Percentiles rank a stretch among this genome's conserved stretches.
Evolutionary conservation across 345 rosid genomes (phyloP).

Genomic region (Eucalyptus tenuipes): DNA sequence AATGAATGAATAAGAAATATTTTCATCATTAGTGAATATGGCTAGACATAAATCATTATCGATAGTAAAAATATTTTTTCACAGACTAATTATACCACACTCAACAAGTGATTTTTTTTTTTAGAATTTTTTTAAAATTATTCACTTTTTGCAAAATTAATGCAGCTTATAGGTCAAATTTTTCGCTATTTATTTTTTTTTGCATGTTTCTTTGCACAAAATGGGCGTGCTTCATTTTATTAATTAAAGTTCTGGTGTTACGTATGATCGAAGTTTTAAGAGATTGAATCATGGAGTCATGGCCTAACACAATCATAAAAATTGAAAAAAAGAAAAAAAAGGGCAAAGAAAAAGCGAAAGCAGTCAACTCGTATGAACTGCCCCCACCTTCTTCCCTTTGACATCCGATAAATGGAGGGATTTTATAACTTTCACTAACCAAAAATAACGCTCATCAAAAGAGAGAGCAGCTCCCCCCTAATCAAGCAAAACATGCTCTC

Average conservation of each 20-base stretch:
- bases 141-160: no score
- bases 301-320: not conserved
- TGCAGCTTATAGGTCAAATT: not conserved
- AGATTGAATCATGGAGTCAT: not conserved
- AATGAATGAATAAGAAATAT: no score
- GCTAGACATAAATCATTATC: no score
- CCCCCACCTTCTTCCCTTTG: not conserved
- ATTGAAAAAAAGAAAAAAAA: not conserved
- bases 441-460: not conserved
- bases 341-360: not conserved
- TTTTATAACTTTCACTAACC: not conserved
- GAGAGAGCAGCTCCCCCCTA: not conserved
- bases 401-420: not conserved
- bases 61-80: no score
- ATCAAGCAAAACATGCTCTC: not conserved
- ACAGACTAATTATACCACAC: not conserved
- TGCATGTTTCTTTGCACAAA: not conserved
- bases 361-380: not conserved
- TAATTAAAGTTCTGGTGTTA: not conserved
- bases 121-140: not conserved
- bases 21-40: not conserved
- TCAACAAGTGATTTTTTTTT: not conserved
- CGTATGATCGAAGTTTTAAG: not conserved
- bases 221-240: not conserved
- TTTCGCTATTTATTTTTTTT: not conserved